These are phyloP conservation scores for Fusarium fracticaudum DNA, from an alignment of 2,329 filamentous ascomycete genomes.

Conservation along the genomic window DNA sequence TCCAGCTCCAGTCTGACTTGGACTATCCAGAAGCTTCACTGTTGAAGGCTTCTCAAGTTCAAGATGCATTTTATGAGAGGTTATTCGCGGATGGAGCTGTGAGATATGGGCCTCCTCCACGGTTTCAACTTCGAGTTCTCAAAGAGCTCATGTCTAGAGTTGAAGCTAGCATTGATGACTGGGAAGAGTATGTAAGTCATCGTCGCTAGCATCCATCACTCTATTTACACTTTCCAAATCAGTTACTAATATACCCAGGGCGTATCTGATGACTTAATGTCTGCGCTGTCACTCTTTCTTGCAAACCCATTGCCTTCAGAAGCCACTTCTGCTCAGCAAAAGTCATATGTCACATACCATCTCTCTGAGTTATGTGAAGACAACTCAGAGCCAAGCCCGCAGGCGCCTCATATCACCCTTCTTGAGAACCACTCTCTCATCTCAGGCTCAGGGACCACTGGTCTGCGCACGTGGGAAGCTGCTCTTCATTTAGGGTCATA, in stretches of 20 bases:
- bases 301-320: constrained; percentile 71
- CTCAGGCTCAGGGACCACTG: constrained; percentile 77
- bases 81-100: constrained; percentile 71
- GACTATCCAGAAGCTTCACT: constrained; percentile 68
- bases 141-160: constrained; percentile 77
- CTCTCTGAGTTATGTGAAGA: constrained; percentile 48
- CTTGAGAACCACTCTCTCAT: constrained; percentile 76
- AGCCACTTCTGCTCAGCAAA: constrained; percentile 72
- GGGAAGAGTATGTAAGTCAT: constrained; percentile 84
- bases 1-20: constrained; percentile 75
- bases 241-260: constrained; percentile 65
- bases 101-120: constrained; percentile 68
- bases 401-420: constrained; percentile 61
- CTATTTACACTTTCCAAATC: background rate
- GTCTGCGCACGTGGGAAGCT: constrained; percentile 84
- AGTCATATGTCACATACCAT: constrained; percentile 79
- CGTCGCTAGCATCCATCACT: background rate
- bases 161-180: constrained; percentile 79
- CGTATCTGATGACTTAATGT: constrained; percentile 83
- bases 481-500: constrained; percentile 78
- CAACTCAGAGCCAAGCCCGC: background rate
- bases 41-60: constrained; percentile 69
- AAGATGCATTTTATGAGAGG: constrained; percentile 71
- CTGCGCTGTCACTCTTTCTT: constrained; percentile 71
- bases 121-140: constrained; percentile 77